Evolutionary conservation across 805 yeast species (phyloP), one percentile per base, ranked within the genome.

Genomic region (Peterozyma toletana): DNA sequence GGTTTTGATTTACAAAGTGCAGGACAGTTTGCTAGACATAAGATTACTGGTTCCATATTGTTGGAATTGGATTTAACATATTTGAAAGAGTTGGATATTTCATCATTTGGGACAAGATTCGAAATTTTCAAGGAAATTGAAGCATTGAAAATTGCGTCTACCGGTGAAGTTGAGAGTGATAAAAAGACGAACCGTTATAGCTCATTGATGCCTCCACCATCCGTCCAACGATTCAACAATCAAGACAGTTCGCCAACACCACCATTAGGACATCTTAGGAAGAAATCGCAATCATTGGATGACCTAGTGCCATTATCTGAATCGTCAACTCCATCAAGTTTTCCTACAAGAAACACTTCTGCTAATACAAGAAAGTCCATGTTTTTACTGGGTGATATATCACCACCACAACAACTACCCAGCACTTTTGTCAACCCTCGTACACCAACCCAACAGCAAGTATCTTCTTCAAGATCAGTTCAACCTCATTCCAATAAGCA

Each of bases 51-150:
- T 29, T 67, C 78, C 5, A 91, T 93, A 43, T 64, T 93, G 38
- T 69, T 93, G 42, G 95, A 90, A 62, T 71, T 93, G 49, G 97
- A 91, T 55, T 70, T 91, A 48, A 75, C 87, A 1, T 86, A 86
- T 55, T 71, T 93, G 55, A 93, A 91, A 59, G 99, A 93, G 62
- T 68, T 93, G 46, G 99, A 90, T 45, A 91, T 93, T 42, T 73
- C 78, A 40, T 86, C 96, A 3, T 93, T 93, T 66, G 99, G 99
- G 27, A 90, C 96, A 0, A 75, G 99, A 50, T 93, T 89, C 63
- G 96, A 90, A 60, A 78, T 93, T 39, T 82, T 79, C 62, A 89
- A 88, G 57, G 96, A 87, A 58, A 91, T 93, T 53, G 95, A 87
- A 59, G 75, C 79, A 33, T 66, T 84, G 53, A 71, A 70, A 47